Evolutionary conservation across 495 filamentous ascomycete genomes (phyloP), one percentile per base, ranked within the genome.

Genomic region (Aspergillus olivimuriae): DNA sequence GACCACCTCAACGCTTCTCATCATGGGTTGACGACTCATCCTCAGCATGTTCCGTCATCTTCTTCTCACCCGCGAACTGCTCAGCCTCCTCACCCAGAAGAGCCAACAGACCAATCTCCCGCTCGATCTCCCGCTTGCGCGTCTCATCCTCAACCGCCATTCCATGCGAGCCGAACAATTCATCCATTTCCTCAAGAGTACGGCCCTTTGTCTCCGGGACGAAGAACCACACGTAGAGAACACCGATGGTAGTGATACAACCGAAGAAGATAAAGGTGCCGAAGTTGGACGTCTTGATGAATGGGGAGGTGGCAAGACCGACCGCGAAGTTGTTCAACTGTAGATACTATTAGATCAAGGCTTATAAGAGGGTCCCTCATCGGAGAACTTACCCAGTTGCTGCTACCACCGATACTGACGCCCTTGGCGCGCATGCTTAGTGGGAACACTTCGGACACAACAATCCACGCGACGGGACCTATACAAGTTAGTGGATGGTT

Each of bases 131-230:
- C n/a, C n/a, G n/a, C n/a, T n/a, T n/a, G n/a, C n/a, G n/a, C n/a
- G n/a, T n/a, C n/a, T n/a, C n/a, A n/a, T n/a, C n/a, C n/a, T n/a
- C n/a, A n/a, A n/a, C n/a, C n/a, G n/a, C n/a, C n/a, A n/a, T n/a
- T n/a, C n/a, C n/a, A n/a, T n/a, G n/a, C n/a, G n/a, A n/a, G n/a
- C 65, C 65, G 50, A 80, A 78, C 10, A 77, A 44, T 33, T 72
- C 59, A 44, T 79, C 75, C 52, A 79, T 75, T 48, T 78, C 76
- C 49, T 79, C 75, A 7, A 78, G 55, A 4, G 76, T 78, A 43
- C 71, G 72, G 52, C 76, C 74, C 51, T 73, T 75, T 6, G 76
- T 79, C 50, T 79, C 76, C 2, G 74, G 74, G 47, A 77, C 75
- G 35, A 77, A 64, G 55, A 67, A 60, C 44, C 64, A 72, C 11